Evolutionary conservation across 441 rosid genomes (phyloP).

Genomic region (Pelargonium myrrhifolium): DNA sequence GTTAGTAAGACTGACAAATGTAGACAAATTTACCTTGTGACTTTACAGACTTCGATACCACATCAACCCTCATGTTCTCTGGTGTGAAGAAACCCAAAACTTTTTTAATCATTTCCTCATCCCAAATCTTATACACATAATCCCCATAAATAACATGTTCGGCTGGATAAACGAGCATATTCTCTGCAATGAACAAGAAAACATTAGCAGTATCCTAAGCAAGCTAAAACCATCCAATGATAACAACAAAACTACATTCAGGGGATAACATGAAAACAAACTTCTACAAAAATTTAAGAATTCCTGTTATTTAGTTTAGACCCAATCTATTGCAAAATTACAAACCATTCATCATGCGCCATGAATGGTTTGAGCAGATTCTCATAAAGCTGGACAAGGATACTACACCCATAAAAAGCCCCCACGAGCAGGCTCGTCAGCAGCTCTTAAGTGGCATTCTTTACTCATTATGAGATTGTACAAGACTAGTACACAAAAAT

Average conservation of each 20-base stretch:
- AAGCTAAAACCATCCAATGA: slow-evolving; percentile 6
- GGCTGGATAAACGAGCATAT: slow-evolving; percentile 68
- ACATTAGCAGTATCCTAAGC: slow-evolving; percentile 3
- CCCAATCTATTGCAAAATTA: not conserved
- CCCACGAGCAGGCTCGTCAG: not conserved
- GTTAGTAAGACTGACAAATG: not conserved
- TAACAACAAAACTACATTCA: not conserved
- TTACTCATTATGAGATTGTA: not conserved
- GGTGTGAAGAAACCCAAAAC: slow-evolving; percentile 67
- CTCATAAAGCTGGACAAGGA: not conserved
- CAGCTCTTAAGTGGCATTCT: not conserved
- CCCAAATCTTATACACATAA: slow-evolving; percentile 73
- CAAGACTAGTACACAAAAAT: not conserved
- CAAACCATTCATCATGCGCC: not conserved
- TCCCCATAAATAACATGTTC: slow-evolving; percentile 89
- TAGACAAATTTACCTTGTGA: slow-evolving; percentile 45
- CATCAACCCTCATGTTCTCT: slow-evolving; percentile 91
- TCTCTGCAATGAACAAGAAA: slow-evolving; percentile 49
- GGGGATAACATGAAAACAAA: not conserved
- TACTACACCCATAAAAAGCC: not conserved
- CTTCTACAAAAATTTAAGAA: not conserved
- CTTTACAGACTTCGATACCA: slow-evolving; percentile 56
- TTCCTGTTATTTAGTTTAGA: no score
- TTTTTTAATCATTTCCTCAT: slow-evolving; percentile 55
- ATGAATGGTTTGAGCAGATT: not conserved